These are phyloP conservation scores for Pichia sp. DNA, from an alignment of 1,139 yeast genomes.

Conservation along the genomic window DNA sequence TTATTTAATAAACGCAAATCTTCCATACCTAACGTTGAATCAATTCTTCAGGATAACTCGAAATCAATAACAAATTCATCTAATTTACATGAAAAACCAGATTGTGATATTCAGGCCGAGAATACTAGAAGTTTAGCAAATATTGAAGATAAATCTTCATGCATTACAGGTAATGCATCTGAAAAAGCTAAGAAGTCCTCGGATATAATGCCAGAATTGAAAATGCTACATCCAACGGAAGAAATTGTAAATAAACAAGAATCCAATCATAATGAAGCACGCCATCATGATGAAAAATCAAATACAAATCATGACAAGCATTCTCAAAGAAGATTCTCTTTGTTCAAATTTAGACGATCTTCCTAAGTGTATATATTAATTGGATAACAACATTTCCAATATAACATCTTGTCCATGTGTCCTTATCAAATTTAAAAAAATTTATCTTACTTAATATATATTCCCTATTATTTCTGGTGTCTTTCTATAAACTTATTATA, in stretches of 20 bases:
- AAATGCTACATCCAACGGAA: background rate
- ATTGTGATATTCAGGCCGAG: too few relatives aligned
- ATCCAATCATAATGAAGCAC: background rate
- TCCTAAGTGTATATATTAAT: too few relatives aligned
- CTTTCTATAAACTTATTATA: too few relatives aligned
- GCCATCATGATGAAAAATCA: background rate
- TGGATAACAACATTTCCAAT: too few relatives aligned
- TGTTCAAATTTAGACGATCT: constrained; percentile 8
- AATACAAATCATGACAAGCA: background rate
- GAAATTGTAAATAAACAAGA: background rate
- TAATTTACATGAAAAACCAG: background rate
- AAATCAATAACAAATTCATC: background rate
- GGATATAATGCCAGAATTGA: background rate
- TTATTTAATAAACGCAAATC: constrained; percentile 4
- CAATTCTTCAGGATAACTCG: background rate
- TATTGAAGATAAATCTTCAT: too few relatives aligned
- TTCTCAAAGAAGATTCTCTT: constrained; percentile 8
- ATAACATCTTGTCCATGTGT: too few relatives aligned
- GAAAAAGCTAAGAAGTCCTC: background rate
- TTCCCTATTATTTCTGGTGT: too few relatives aligned
- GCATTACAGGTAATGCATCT: too few relatives aligned
- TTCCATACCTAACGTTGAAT: background rate
- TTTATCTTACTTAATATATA: too few relatives aligned
- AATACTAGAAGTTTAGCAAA: too few relatives aligned
- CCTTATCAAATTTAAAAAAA: too few relatives aligned